A percentile compares a stretch with the other conserved stretches of the same genome.
Evolutionary conservation across 2,329 filamentous ascomycete species (phyloP).

Genomic region (Fusarium heterosporum): DNA sequence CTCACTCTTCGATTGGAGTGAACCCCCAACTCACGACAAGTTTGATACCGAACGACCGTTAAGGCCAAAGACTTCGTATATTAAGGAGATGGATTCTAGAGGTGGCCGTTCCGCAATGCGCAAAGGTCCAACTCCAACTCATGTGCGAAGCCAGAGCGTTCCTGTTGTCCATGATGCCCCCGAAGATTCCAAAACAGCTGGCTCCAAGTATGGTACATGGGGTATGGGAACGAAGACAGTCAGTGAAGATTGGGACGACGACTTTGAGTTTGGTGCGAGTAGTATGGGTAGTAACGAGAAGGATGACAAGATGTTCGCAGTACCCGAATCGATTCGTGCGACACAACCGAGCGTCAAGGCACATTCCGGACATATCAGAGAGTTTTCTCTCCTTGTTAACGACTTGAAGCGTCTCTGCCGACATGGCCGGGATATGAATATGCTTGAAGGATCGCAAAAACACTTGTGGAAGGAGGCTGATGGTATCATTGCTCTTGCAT

Average conservation of each 20-base stretch:
- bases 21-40: constrained; percentile 72
- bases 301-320: constrained; percentile 51
- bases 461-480: constrained; percentile 83
- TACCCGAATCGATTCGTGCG: constrained; percentile 83
- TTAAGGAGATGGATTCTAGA: constrained; percentile 76
- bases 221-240: constrained; percentile 81
- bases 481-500: constrained; percentile 87
- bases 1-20: constrained; percentile 83
- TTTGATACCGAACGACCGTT: constrained; percentile 67
- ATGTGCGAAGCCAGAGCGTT: constrained; percentile 85
- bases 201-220: constrained; percentile 83
- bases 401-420: constrained; percentile 82
- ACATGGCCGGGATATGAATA: constrained; percentile 74
- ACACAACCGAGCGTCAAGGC: constrained; percentile 85
- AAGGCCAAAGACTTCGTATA: constrained; percentile 79
- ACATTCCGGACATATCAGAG: constrained; percentile 84
- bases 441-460: constrained; percentile 69
- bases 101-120: constrained; percentile 76
- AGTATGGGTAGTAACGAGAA: constrained; percentile 54
- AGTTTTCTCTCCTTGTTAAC: constrained; percentile 84
- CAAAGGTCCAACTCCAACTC: constrained; percentile 74
- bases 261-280: constrained; percentile 78
- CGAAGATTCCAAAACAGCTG: constrained; percentile 66
- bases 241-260: constrained; percentile 90
- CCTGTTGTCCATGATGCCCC: constrained; percentile 74